Percentiles rank a stretch among this genome's conserved stretches.
phyloP scores from a whole-genome alignment of 2,329 filamentous ascomycete genomes.

The Botrytis paeoniae region DNA sequence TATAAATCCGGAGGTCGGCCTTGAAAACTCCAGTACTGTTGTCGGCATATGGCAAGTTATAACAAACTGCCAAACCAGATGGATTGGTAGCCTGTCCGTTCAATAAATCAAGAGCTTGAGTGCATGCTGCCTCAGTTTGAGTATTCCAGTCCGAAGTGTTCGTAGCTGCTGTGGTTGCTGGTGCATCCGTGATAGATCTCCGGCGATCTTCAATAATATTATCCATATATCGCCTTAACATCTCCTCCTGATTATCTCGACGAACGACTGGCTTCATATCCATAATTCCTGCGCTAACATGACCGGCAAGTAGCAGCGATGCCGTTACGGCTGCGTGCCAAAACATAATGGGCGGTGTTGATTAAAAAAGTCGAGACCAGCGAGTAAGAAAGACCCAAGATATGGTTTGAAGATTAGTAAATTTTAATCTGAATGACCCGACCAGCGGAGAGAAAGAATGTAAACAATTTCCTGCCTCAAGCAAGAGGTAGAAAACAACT shows the following conservation, averaged over 20 bases:
- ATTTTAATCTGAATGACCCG: constrained; percentile 25
- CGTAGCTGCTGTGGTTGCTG: constrained; percentile 16
- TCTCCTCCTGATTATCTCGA: constrained; percentile 26
- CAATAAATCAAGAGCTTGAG: constrained; percentile 52
- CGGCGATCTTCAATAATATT: constrained; percentile 29
- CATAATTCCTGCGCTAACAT: constrained; percentile 33
- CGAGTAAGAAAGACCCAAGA: constrained; percentile 12
- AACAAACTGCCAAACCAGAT: constrained; percentile 76
- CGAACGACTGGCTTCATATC: constrained; percentile 7
- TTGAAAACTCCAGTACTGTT: constrained; percentile 67
- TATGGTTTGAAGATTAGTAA: constrained; percentile 15
- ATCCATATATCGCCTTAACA: constrained; percentile 35
- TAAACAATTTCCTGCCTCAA: constrained; percentile 23
- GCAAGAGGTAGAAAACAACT: constrained; percentile 8
- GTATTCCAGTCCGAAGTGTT: constrained; percentile 52
- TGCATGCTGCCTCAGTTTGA: constrained; percentile 58
- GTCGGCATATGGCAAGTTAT: constrained; percentile 73
- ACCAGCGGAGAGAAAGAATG: constrained; percentile 32
- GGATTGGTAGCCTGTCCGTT: constrained; percentile 62
- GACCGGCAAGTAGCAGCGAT: constrained; percentile 31
- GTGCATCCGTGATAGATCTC: constrained; percentile 10
- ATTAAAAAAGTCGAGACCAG: constrained; percentile 7
- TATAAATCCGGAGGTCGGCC: constrained; percentile 73
- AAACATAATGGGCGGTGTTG: constrained; percentile 28
- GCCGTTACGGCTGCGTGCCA: constrained; percentile 24